These are phyloP conservation scores for Aspergillus unguis DNA, from an alignment of 2,329 filamentous ascomycete genomes.

Conservation along the genomic window DNA sequence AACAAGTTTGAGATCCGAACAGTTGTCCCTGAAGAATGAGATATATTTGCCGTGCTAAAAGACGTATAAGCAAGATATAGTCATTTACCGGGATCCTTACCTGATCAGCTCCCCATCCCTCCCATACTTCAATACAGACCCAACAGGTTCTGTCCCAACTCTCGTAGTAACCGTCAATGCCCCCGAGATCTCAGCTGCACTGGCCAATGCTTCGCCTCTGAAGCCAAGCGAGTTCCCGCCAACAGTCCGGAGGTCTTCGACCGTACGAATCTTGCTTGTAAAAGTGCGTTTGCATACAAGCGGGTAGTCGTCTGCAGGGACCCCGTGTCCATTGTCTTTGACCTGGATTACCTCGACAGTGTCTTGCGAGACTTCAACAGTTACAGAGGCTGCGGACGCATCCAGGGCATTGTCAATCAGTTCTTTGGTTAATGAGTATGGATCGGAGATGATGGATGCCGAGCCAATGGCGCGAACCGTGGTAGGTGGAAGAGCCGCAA, in stretches of 20 bases:
- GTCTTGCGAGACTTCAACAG: conserved; percentile 58
- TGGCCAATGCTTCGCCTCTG: conserved; percentile 62
- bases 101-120: conserved; percentile 49
- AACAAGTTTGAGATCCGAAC: conserved; percentile 57
- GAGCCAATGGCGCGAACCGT: conserved; percentile 54
- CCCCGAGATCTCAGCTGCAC: conserved; percentile 57
- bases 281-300: conserved; percentile 57
- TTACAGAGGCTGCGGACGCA: conserved; percentile 56
- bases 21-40: conserved; percentile 60
- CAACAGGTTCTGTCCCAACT: conserved; percentile 56
- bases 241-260: conserved; percentile 54
- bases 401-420: conserved; percentile 67
- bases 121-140: conserved; percentile 50
- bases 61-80: not conserved
- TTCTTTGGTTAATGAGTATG: conserved; percentile 60
- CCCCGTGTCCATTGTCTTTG: conserved; percentile 62
- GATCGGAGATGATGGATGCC: conserved; percentile 55
- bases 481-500: conserved; percentile 41
- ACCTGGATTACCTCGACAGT: conserved; percentile 61
- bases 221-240: conserved; percentile 61
- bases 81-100: conserved; percentile 26
- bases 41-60: conserved; percentile 38
- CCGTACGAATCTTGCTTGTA: conserved; percentile 61
- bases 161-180: conserved; percentile 54
- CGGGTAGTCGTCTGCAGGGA: conserved; percentile 53